phyloP scores from a whole-genome alignment of 768 basidiomycete species.

The Mycena venus region DNA sequence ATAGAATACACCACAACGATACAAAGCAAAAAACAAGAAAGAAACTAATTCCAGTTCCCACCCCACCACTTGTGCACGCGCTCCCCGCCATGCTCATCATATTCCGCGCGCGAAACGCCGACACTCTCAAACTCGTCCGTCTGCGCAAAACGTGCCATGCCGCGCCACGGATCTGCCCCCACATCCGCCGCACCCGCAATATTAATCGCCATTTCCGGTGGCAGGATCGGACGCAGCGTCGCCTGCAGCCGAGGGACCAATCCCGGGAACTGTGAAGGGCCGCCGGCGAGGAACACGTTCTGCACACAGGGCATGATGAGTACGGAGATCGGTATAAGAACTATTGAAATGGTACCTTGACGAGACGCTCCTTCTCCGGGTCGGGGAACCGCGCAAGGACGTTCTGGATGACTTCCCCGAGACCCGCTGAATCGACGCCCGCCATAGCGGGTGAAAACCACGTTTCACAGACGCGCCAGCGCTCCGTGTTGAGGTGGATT shows the following conservation, averaged over 20 bases:
- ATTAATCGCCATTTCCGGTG: constrained; percentile 81
- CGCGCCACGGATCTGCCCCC: constrained; percentile 86
- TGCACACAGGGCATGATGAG: constrained; percentile 43
- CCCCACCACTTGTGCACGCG: constrained; percentile 92
- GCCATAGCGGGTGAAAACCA: constrained; percentile 96
- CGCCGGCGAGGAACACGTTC: constrained; percentile 94
- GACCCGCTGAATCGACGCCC: constrained; percentile 93
- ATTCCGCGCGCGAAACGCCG: constrained; percentile 82
- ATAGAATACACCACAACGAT: too few relatives aligned
- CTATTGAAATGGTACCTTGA: constrained; percentile 66
- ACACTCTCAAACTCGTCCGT: constrained; percentile 67
- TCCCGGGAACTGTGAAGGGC: constrained; percentile 81
- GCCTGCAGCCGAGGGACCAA: constrained; percentile 76
- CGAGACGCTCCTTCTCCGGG: constrained; percentile 77
- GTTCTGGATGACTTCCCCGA: constrained; percentile 92
- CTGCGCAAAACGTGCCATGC: constrained; percentile 85
- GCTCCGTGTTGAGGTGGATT: constrained; percentile 91
- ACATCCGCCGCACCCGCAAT: constrained; percentile 78
- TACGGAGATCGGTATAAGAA: neutral
- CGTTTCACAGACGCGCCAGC: constrained; percentile 92
- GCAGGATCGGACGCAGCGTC: constrained; percentile 86
- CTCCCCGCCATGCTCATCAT: constrained; percentile 92
- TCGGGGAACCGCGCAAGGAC: constrained; percentile 81
- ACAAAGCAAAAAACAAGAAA: constrained; percentile 28
- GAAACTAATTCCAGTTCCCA: constrained; percentile 82